phyloP scores from a whole-genome alignment of 2,329 filamentous ascomycete species.

The Pyrenochaeta sp. region DNA sequence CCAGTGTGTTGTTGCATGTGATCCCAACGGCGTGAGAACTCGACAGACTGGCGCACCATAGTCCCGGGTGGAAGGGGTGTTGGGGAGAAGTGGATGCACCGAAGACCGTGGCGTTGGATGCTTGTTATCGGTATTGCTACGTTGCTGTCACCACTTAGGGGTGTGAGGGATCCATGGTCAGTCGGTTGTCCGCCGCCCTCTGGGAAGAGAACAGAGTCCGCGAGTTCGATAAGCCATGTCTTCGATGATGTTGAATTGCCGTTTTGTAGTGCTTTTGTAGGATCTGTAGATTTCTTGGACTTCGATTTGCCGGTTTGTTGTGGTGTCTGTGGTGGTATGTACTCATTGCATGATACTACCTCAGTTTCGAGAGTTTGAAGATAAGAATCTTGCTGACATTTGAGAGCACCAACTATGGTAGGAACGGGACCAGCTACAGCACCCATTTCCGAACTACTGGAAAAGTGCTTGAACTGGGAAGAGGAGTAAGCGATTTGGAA shows the following conservation, averaged over 20 bases:
- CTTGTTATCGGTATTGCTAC: slow-evolving; percentile 37
- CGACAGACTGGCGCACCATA: slow-evolving; percentile 36
- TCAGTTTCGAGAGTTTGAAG: slow-evolving; percentile 39
- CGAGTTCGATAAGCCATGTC: slow-evolving; percentile 42
- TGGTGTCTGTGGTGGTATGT: slow-evolving; percentile 26
- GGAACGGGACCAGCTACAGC: slow-evolving; percentile 19
- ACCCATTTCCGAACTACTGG: slow-evolving; percentile 23
- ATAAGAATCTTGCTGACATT: slow-evolving; percentile 46
- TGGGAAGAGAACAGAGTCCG: slow-evolving; percentile 45
- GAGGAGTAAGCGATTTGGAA: background rate
- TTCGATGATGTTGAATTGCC: slow-evolving; percentile 18
- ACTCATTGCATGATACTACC: slow-evolving; percentile 44
- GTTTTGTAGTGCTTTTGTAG: slow-evolving; percentile 24
- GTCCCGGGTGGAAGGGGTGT: slow-evolving; percentile 82
- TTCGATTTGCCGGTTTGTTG: slow-evolving; percentile 34
- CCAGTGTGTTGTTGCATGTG: slow-evolving; percentile 49
- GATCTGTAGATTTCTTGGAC: slow-evolving; percentile 37
- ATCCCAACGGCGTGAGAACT: slow-evolving; percentile 43
- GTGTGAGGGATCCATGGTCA: slow-evolving; percentile 40
- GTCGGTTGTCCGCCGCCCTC: slow-evolving; percentile 46
- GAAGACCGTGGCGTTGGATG: slow-evolving; percentile 59
- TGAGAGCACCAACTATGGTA: slow-evolving; percentile 40
- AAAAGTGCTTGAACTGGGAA: background rate
- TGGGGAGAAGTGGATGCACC: slow-evolving; percentile 79
- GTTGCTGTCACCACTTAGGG: slow-evolving; percentile 19